Base-by-base conservation (phyloP, 169 alveolate species). In the Babesia sp. region DNA sequence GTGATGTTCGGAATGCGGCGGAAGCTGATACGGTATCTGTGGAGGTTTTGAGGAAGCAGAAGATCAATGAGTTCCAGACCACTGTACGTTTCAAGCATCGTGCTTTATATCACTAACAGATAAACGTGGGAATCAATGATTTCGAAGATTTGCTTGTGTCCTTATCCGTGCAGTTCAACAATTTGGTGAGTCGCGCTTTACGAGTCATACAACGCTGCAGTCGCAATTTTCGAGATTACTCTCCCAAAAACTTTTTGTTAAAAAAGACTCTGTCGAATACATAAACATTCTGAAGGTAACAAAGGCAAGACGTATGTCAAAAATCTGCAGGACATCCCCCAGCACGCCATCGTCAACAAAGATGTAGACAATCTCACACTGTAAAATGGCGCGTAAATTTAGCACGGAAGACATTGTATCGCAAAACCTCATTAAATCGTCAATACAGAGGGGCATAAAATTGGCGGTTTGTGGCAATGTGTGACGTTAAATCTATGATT, bases 391-490 rank as follows among this genome's bases (percentile, higher is more conserved):
- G 42, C 66, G 68, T 41, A 81, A 81, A 74, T 71, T 81, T 46
- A 64, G 87, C 28, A 56, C 77, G 14, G 96, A 92, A 33, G 94
- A 87, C 9, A 91, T 93, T 45, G 86, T 94, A 46, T 60, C 93
- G 73, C 95, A 92, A 81, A 93, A 92, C 69, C 78, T 87, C 48
- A 82, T 92, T 66, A 93, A 93, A 72, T 90, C 96, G 4, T 93
- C 97, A 2, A 91, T 87, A 34, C 97, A 93, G 58, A 78, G 97
- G 58, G 87, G 91, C 28, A 88, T 93, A 41, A 91, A 91, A 50
- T 70, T 89, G 31, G 84, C 88, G 85, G 95, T 91, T 57, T 33
- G 83, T 57, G 14, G 44, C 31, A 18, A 1, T 39, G 22, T 7
- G 1, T 11, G 42, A 18, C 3, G 39, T 20, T 29, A 8, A 31